These are phyloP conservation scores for Candida lessepsii DNA, from an alignment of 805 yeast species.

Conservation along the genomic window DNA sequence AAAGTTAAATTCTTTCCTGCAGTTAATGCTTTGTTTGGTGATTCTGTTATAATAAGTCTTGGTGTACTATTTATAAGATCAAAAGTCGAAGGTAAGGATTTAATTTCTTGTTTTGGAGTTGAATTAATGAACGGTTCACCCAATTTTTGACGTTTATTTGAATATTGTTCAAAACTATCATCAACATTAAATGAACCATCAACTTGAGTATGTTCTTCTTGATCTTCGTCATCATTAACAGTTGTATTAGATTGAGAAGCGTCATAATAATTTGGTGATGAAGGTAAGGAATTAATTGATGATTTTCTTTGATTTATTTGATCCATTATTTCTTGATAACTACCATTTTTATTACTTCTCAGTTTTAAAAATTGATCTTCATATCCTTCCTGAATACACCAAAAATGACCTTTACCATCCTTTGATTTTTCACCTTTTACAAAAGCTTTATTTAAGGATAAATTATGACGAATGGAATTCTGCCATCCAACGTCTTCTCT, in stretches of 20 bases:
- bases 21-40: conserved; percentile 41
- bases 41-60: conserved; percentile 25
- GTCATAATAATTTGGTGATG: conserved; percentile 28
- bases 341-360: conserved; percentile 47
- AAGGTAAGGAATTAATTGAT: conserved; percentile 28
- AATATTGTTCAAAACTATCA: background rate
- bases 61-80: conserved; percentile 19
- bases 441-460: conserved; percentile 91
- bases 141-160: conserved; percentile 9
- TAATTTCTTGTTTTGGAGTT: conserved; percentile 9
- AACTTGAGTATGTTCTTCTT: conserved; percentile 3
- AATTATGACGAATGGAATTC: conserved; percentile 92
- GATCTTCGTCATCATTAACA: conserved; percentile 6
- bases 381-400: conserved; percentile 84
- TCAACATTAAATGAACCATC: conserved; percentile 1
- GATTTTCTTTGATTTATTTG: conserved; percentile 25
- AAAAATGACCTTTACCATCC: conserved; percentile 88
- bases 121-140: conserved; percentile 13
- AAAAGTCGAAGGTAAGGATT: conserved; percentile 10
- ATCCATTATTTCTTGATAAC: conserved; percentile 44
- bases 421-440: conserved; percentile 86
- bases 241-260: conserved; percentile 1
- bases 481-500: conserved; percentile 95
- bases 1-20: conserved; percentile 47
- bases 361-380: conserved; percentile 78